A percentile compares a stretch with the other conserved stretches of the same genome.
Conservation (phyloP, 73 alveolate species). For the Stentor coeruleus region DNA sequence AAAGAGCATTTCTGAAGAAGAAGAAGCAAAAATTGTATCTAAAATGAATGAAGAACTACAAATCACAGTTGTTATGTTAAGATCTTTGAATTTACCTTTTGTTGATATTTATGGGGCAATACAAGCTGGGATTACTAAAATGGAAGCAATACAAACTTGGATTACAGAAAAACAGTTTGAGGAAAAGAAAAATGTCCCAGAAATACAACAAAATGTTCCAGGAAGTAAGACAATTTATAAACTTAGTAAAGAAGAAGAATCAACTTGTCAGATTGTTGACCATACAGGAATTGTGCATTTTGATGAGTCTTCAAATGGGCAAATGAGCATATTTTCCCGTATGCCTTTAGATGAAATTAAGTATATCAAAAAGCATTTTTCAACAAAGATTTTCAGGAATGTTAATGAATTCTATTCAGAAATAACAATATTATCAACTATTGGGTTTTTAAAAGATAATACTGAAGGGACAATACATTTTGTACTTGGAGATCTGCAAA, state of each 20-base stretch:
- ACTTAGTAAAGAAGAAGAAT: neutral
- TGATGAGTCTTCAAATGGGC: constrained; percentile 11
- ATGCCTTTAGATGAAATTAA: constrained; percentile 10
- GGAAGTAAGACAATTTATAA: constrained; percentile 8
- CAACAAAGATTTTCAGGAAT: neutral
- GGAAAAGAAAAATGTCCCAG: neutral
- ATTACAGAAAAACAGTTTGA: neutral
- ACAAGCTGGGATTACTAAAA: neutral
- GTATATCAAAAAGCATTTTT: neutral
- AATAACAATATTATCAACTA: neutral
- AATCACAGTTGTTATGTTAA: neutral
- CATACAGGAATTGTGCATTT: constrained; percentile 22
- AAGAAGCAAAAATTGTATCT: neutral
- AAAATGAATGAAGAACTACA: constrained; percentile 23
- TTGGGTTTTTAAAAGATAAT: neutral
- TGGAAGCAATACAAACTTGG: neutral
- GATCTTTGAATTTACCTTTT: constrained; percentile 2
- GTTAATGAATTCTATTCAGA: neutral
- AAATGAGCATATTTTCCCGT: neutral
- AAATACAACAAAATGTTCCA: neutral
- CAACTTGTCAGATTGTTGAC: constrained; percentile 21
- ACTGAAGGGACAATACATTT: neutral
- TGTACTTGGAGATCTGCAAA: neutral
- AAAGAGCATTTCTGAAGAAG: constrained; percentile 3
- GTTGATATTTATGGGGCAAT: neutral